phyloP scores from a whole-genome alignment of 768 basidiomycete species.

The Mycena floridula region DNA sequence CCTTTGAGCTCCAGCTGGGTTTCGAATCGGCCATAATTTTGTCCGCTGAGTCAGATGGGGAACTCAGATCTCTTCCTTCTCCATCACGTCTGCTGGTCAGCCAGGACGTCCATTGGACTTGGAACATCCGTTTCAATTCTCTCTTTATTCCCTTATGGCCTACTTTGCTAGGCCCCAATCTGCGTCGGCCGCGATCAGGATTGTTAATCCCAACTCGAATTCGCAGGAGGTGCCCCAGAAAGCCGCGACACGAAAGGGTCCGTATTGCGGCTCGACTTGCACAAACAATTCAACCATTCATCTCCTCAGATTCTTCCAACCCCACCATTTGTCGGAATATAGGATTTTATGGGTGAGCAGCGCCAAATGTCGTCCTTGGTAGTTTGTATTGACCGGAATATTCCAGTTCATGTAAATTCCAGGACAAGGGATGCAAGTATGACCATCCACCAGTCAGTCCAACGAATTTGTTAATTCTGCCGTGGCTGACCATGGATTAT shows the following conservation, averaged over 20 bases:
- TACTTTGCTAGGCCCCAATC: conserved; percentile 64
- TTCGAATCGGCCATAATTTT: no score
- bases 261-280: conserved; percentile 25
- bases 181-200: conserved; percentile 59
- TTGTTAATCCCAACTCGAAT: conserved; percentile 53
- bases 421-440: conserved; percentile 83
- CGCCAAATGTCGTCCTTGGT: background rate
- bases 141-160: conserved; percentile 39
- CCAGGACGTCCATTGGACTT: no score
- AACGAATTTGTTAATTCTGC: background rate
- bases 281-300: conserved; percentile 5
- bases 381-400: conserved; percentile 4
- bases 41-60: no score
- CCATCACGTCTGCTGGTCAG: no score
- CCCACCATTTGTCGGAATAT: conserved; percentile 91
- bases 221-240: conserved; percentile 36
- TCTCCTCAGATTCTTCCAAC: conserved; percentile 53
- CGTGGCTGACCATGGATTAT: background rate
- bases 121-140: background rate
- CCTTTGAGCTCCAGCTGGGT: no score
- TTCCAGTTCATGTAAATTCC: conserved; percentile 74
- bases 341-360: conserved; percentile 76
- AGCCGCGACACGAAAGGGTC: conserved; percentile 52
- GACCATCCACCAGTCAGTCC: conserved; percentile 66
- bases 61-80: no score